phyloP scores from a whole-genome alignment of 305 asterid species.

The Andrographis paniculata region DNA sequence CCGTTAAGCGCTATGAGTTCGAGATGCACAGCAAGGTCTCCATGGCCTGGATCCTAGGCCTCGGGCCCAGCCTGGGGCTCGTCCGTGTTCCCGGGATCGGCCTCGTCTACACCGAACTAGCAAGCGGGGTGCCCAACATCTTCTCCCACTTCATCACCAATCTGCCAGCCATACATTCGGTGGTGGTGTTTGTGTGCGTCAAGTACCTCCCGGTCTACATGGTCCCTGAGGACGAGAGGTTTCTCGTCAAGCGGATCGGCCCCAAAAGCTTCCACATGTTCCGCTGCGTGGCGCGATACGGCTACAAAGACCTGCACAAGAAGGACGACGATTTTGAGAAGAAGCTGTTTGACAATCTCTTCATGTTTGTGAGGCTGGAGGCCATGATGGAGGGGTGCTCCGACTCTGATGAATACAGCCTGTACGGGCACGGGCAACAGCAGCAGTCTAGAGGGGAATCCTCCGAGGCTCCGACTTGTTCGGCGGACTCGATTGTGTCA shows the following conservation, averaged over 20 bases:
- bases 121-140: slow-evolving; percentile 90
- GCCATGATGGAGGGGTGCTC: slow-evolving; percentile 96
- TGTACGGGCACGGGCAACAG: slow-evolving; percentile 72
- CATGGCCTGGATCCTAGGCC: slow-evolving; percentile 91
- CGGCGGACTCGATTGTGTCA: slow-evolving; percentile 71
- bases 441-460: slow-evolving; percentile 44
- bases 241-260: slow-evolving; percentile 83
- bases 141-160: slow-evolving; percentile 96
- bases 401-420: slow-evolving; percentile 79
- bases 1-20: slow-evolving; percentile 78
- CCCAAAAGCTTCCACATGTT: slow-evolving; percentile 92
- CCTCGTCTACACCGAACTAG: slow-evolving; percentile 94
- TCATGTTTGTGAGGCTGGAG: slow-evolving; percentile 80
- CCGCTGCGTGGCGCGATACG: slow-evolving; percentile 93
- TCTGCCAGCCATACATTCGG: slow-evolving; percentile 85
- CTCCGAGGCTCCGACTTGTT: slow-evolving; percentile 40
- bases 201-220: slow-evolving; percentile 96
- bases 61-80: slow-evolving; percentile 92
- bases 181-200: slow-evolving; percentile 81
- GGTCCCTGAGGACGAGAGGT: slow-evolving; percentile 85
- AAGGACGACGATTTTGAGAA: slow-evolving; percentile 88
- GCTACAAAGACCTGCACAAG: slow-evolving; percentile 91
- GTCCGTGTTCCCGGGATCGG: slow-evolving; percentile 98
- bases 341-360: slow-evolving; percentile 65
- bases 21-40: slow-evolving; percentile 98